Percentiles rank a stretch among this genome's conserved stretches.
phyloP scores from a whole-genome alignment of 345 rosid genomes.

The Eutrema japonicum region DNA sequence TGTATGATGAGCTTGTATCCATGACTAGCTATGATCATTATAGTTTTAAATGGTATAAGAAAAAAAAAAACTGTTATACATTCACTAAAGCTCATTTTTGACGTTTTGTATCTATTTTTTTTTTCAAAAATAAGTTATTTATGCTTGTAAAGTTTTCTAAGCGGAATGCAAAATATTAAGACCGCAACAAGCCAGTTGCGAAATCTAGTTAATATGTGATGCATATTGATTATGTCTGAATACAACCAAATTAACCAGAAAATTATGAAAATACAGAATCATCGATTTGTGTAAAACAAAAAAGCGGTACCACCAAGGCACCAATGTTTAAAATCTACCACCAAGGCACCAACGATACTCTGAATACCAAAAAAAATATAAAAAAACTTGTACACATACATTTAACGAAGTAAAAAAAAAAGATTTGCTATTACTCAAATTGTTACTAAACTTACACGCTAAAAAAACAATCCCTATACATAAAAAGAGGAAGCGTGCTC shows the following conservation, averaged over 20 bases:
- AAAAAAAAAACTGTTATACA: neutral
- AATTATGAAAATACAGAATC: neutral
- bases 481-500: neutral
- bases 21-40: neutral
- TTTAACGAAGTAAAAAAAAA: neutral
- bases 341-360: neutral
- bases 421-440: neutral
- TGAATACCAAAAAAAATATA: neutral
- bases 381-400: conserved; percentile 4
- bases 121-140: neutral
- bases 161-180: neutral
- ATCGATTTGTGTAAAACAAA: neutral
- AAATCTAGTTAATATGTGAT: neutral
- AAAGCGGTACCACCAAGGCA: neutral
- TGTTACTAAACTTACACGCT: neutral
- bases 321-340: neutral
- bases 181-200: neutral
- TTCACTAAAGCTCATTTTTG: neutral
- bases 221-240: neutral
- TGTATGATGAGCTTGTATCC: no score
- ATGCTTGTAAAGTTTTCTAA: neutral
- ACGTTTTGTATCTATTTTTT: neutral
- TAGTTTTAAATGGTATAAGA: neutral
- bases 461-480: neutral
- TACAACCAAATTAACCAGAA: neutral